phyloP scores from a whole-genome alignment of 2,329 filamentous ascomycete species.

The Coniochaeta sp. region DNA sequence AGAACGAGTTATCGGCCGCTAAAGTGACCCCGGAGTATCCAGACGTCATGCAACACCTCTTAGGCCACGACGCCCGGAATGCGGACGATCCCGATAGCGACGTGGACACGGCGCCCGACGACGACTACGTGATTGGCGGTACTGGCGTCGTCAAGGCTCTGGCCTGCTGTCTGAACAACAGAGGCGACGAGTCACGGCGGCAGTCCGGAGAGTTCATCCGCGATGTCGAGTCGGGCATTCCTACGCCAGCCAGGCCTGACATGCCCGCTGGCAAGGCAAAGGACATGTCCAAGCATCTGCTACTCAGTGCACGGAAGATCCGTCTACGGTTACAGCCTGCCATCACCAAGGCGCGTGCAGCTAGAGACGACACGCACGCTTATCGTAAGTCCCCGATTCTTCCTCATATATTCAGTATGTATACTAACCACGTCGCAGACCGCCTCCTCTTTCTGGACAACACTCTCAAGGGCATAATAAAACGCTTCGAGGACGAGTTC shows the following conservation, averaged over 20 bases:
- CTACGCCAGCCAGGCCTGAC: slow-evolving; percentile 28
- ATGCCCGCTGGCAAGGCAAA: slow-evolving; percentile 60
- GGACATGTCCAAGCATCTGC: slow-evolving; percentile 86
- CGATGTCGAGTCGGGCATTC: slow-evolving; percentile 43
- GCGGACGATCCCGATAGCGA: slow-evolving; percentile 49
- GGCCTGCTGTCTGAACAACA: slow-evolving; percentile 81
- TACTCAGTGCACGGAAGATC: slow-evolving; percentile 85
- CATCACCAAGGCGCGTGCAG: slow-evolving; percentile 63
- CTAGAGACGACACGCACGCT: slow-evolving; percentile 60
- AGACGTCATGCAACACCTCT: slow-evolving; percentile 78
- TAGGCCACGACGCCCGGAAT: slow-evolving; percentile 56
- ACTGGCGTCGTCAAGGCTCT: slow-evolving; percentile 93
- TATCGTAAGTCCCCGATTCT: slow-evolving; percentile 53
- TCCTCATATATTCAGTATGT: not conserved
- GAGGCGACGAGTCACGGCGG: slow-evolving; percentile 54
- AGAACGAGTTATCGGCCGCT: slow-evolving; percentile 14
- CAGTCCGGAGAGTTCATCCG: slow-evolving; percentile 44
- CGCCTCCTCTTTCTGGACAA: slow-evolving; percentile 80
- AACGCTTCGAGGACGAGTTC: slow-evolving; percentile 92
- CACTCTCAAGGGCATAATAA: slow-evolving; percentile 85
- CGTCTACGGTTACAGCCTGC: slow-evolving; percentile 75
- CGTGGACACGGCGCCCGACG: slow-evolving; percentile 67
- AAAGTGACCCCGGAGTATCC: slow-evolving; percentile 46
- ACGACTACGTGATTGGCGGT: slow-evolving; percentile 93
- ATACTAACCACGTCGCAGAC: slow-evolving; percentile 35